Evolutionary conservation across 495 filamentous ascomycete genomes (phyloP).

Genomic region (Talaromyces borbonicus): DNA sequence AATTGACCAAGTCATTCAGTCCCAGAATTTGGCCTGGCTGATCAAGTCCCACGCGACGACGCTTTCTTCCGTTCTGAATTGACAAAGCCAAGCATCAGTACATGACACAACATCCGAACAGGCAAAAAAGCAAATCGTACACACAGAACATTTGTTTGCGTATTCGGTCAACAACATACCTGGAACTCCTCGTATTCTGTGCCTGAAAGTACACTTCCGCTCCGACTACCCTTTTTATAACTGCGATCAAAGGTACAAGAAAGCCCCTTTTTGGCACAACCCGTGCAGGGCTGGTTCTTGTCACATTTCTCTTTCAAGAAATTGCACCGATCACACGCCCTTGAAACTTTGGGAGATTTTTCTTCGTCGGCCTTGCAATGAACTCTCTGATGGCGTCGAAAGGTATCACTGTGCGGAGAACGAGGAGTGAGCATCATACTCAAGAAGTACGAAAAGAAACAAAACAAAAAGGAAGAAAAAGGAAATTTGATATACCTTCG

Average conservation of each 20-base stretch:
- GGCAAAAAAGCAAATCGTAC: background rate
- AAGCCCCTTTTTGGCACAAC: background rate
- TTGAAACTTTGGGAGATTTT: background rate
- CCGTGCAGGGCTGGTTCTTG: background rate
- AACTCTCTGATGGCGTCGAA: slow-evolving; percentile 1
- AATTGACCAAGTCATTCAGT: background rate
- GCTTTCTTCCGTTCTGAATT: background rate
- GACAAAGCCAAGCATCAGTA: background rate
- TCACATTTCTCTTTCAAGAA: background rate
- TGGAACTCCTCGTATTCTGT: background rate
- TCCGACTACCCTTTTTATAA: background rate
- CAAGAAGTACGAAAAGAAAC: background rate
- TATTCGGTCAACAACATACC: too few species aligned
- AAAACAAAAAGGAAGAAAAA: background rate
- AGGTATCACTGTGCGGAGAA: background rate
- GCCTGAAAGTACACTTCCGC: background rate
- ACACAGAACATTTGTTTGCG: too few species aligned
- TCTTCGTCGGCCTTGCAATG: background rate
- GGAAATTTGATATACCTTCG: slow-evolving; percentile 9
- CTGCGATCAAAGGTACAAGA: background rate
- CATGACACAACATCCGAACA: background rate
- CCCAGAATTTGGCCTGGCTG: background rate
- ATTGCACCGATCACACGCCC: slow-evolving; percentile 6
- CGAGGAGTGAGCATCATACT: background rate
- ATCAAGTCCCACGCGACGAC: background rate